These are phyloP conservation scores for Boletus sp. DNA, from an alignment of 768 basidiomycete species.

Conservation along the genomic window DNA sequence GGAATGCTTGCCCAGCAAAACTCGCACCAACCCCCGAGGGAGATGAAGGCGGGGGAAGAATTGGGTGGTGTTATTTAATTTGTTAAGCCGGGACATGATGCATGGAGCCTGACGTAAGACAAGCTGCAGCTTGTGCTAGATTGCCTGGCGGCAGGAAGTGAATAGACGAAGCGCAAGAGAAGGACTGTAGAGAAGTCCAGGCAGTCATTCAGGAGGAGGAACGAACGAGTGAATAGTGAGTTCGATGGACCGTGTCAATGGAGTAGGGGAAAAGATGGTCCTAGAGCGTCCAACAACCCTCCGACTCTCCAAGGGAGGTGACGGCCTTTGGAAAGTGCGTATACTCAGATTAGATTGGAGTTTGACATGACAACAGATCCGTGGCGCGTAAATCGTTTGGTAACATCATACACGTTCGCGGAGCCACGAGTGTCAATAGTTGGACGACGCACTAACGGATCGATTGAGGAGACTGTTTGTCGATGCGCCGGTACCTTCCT, in stretches of 20 bases:
- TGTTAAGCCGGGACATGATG: constrained; percentile 29
- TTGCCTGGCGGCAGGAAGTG: neutral
- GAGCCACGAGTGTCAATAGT: neutral
- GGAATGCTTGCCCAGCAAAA: too few species aligned
- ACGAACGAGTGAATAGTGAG: neutral
- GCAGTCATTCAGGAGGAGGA: neutral
- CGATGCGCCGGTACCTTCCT: neutral
- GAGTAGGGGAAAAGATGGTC: neutral
- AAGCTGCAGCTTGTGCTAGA: neutral
- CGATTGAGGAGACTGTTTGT: neutral
- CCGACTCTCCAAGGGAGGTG: too few species aligned
- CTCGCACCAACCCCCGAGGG: constrained; percentile 39
- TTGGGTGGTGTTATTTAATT: constrained; percentile 32
- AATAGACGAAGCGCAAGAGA: neutral
- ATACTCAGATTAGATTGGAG: too few species aligned
- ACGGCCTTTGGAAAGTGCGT: too few species aligned
- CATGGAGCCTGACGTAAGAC: neutral
- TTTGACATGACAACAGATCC: too few species aligned
- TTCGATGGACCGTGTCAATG: neutral
- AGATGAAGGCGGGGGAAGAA: constrained; percentile 34
- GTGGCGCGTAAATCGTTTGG: too few species aligned
- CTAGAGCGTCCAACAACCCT: too few species aligned
- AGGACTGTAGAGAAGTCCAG: neutral
- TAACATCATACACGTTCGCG: too few species aligned
- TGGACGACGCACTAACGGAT: neutral